A percentile compares a stretch with the other conserved stretches of the same genome.
Conservation (phyloP, 2,329 filamentous ascomycete genomes). For the Mycosphaerella sp. region DNA sequence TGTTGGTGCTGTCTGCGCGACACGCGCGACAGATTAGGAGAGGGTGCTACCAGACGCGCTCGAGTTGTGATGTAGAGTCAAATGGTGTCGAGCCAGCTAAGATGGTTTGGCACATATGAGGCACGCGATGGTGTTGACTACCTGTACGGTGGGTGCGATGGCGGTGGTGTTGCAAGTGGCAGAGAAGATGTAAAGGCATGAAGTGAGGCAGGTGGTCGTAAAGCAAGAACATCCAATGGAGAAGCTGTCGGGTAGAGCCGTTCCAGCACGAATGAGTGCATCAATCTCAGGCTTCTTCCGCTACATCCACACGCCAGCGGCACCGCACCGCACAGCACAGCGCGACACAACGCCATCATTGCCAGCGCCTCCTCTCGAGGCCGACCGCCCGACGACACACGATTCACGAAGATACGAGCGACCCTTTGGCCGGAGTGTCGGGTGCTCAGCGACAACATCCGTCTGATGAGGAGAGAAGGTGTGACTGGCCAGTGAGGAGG, state of each 20-base stretch:
- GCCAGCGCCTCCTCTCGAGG: conserved; percentile 1
- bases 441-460: conserved; percentile 1
- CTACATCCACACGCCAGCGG: conserved; percentile 1
- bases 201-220: neutral
- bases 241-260: neutral
- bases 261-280: neutral
- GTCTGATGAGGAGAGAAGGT: conserved; percentile 15
- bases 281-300: conserved; percentile 2
- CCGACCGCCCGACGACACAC: neutral
- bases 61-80: neutral
- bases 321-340: neutral
- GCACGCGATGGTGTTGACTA: neutral
- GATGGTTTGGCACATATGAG: neutral
- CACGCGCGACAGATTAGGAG: conserved; percentile 10
- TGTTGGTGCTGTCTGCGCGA: conserved; percentile 37
- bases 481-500: conserved; percentile 18
- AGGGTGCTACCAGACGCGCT: neutral
- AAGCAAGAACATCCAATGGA: neutral
- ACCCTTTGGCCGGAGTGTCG: neutral
- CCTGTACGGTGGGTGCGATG: neutral
- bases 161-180: neutral
- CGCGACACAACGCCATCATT: neutral
- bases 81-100: too few species aligned
- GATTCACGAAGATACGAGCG: neutral
- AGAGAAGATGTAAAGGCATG: neutral